Conservation (phyloP, 1,284 basidiomycete genomes). For the Fomitopsis palustris region DNA sequence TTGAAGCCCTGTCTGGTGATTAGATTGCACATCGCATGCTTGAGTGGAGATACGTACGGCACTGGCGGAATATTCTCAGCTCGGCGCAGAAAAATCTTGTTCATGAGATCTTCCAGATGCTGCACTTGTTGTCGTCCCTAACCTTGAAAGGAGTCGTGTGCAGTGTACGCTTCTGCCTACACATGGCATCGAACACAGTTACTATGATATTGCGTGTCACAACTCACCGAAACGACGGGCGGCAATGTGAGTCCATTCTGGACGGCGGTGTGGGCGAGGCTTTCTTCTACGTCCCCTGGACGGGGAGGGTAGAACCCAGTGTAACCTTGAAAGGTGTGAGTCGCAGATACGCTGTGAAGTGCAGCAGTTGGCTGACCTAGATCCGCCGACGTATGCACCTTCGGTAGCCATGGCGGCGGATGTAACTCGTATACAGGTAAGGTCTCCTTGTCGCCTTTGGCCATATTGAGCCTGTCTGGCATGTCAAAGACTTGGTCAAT, state of each 20-base stretch:
- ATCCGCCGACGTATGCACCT: slow-evolving; percentile 60
- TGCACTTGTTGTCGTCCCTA: slow-evolving; percentile 49
- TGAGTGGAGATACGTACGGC: slow-evolving; percentile 45
- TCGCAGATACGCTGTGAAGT: not conserved
- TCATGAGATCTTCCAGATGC: slow-evolving; percentile 77
- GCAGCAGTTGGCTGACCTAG: slow-evolving; percentile 39
- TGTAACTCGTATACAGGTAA: slow-evolving; percentile 60
- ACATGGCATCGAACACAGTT: not conserved
- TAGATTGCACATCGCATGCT: slow-evolving; percentile 1
- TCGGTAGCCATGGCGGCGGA: slow-evolving; percentile 71
- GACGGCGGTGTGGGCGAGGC: slow-evolving; percentile 73
- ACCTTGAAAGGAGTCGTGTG: slow-evolving; percentile 41
- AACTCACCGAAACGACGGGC: slow-evolving; percentile 59
- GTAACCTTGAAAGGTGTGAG: slow-evolving; percentile 54
- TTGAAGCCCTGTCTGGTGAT: slow-evolving; percentile 48
- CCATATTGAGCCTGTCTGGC: slow-evolving; percentile 15
- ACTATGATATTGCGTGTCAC: not conserved
- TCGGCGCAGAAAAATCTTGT: slow-evolving; percentile 71
- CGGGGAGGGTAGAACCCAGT: slow-evolving; percentile 84
- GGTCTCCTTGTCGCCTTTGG: slow-evolving; percentile 26
- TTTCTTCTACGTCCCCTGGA: slow-evolving; percentile 83
- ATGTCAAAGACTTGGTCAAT: too few relatives aligned
- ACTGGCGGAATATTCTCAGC: slow-evolving; percentile 51
- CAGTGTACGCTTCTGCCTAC: slow-evolving; percentile 66
- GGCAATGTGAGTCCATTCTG: slow-evolving; percentile 73